A percentile compares a stretch with the other conserved stretches of the same genome.
Evolutionary conservation across 176 grass and related monocot genomes (phyloP).

Genomic region (Eleusine indica): DNA sequence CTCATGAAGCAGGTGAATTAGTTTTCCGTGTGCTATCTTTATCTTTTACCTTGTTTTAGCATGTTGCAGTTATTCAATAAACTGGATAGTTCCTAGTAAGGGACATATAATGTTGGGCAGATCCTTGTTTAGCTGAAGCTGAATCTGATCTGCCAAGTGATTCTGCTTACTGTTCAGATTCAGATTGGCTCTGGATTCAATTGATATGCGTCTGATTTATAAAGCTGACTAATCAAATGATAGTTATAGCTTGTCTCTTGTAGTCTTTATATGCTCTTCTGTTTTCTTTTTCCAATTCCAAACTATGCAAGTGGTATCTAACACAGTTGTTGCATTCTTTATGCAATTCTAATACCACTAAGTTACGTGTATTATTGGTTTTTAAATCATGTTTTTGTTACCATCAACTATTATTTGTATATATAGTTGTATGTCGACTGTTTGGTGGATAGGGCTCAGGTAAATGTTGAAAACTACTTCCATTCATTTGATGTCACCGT

Average conservation of each 20-base stretch:
- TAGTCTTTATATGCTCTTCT: background rate
- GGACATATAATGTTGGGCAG: background rate
- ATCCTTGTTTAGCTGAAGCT: background rate
- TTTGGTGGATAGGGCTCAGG: background rate
- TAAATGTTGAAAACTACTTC: background rate
- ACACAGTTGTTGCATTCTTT: background rate
- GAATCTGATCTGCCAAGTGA: background rate
- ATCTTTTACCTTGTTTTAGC: conserved; percentile 26
- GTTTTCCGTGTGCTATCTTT: conserved; percentile 24
- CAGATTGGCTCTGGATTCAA: background rate
- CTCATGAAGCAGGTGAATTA: conserved; percentile 52
- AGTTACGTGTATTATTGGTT: background rate
- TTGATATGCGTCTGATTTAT: background rate
- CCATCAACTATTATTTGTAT: background rate
- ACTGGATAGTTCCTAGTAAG: conserved; percentile 13
- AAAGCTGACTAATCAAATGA: background rate
- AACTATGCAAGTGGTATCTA: background rate
- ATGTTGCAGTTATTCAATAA: conserved; percentile 24
- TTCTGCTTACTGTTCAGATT: background rate
- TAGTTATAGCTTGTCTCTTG: background rate
- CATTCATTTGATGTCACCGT: background rate
- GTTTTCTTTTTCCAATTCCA: background rate
- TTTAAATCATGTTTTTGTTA: background rate
- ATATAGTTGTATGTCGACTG: background rate
- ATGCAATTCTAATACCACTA: background rate